phyloP scores from a whole-genome alignment of 2,329 filamentous ascomycete species.

The Xylaria sp. region DNA sequence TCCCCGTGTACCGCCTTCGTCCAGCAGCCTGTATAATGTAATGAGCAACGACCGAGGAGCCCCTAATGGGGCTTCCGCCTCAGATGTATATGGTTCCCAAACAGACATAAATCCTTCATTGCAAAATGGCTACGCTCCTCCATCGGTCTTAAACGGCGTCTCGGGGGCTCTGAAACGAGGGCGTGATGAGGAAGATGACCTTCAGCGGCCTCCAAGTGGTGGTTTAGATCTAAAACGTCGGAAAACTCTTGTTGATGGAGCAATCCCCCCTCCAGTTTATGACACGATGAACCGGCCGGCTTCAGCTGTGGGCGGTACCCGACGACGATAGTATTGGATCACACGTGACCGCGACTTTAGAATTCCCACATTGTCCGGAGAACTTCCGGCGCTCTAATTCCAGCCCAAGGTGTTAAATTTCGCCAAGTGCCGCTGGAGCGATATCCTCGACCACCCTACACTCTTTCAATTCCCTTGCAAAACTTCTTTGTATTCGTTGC shows the following conservation, averaged over 20 bases:
- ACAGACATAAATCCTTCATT: conserved; percentile 66
- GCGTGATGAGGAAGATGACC: conserved; percentile 68
- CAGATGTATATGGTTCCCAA: conserved; percentile 77
- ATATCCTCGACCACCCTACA: conserved; percentile 34
- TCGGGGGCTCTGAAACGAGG: conserved; percentile 57
- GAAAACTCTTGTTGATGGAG: conserved; percentile 76
- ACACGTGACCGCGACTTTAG: conserved; percentile 17
- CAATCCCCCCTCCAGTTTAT: conserved; percentile 61
- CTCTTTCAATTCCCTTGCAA: conserved; percentile 43
- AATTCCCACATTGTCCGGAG: conserved; percentile 20
- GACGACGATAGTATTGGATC: conserved; percentile 45
- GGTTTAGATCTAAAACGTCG: conserved; percentile 79
- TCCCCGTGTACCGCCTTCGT: conserved; percentile 73
- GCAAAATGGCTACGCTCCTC: conserved; percentile 71
- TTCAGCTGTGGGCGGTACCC: conserved; percentile 53
- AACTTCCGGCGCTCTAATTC: conserved; percentile 5
- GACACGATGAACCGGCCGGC: conserved; percentile 61
- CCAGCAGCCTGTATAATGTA: conserved; percentile 88
- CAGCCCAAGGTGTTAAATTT: conserved; percentile 35
- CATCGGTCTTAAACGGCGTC: conserved; percentile 73
- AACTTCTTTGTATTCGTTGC: conserved; percentile 53
- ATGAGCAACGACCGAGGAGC: conserved; percentile 81
- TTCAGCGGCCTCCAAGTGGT: conserved; percentile 69
- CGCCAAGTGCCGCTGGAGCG: conserved; percentile 37
- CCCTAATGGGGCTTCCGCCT: conserved; percentile 71